Base-by-base conservation (phyloP, 1,139 yeast genomes). In the Yamadazyma pseudoaaseri region DNA sequence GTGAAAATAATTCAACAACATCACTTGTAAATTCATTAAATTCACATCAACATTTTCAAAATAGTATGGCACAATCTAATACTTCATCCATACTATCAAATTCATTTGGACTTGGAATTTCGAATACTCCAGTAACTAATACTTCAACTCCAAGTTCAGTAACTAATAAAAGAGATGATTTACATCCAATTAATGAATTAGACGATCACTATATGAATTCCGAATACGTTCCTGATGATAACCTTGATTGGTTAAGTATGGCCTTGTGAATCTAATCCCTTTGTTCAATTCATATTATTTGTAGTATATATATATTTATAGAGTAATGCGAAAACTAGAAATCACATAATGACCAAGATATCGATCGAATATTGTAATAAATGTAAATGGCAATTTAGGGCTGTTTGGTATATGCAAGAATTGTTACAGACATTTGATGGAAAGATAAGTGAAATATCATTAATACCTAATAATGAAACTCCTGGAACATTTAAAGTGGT, bases 321-420 rank as follows among this genome's bases (percentile, higher is more conserved):
- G 29, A 30, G 25, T 12, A 12, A 33, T 23, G 30, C 34, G 29
- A 34, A 21, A 29, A 12, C n/a, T 27, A 7, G 11, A 10, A 20
- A 6, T 25, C 8, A 6, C 20, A 4, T 4, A 20, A 20, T 13
- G 11, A 18, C 25, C 11, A 30, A 30, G 16, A 25, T 36, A 18
- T 27, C 57, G 4, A 69, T 70, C 11, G 66, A 61, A 39, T 70
- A 60, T 45, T 70, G 76, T 35, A 58, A 65, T 36, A 59, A 59
- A 42, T 70, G 76, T 48, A 70, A 70, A 44, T 70, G 76, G 76
- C 73, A 68, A 34, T 63, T 66, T 40, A 49, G 76, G 8, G 76
- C 74, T 3, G 54, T 68, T 2, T 70, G 76, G 76, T 70, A 70
- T 39, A 38, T 65, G 21, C 73, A 65, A 39, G 76, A 70, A 41